Base-by-base conservation (phyloP, 441 rosid species). In the Omphalea diandra region DNA sequence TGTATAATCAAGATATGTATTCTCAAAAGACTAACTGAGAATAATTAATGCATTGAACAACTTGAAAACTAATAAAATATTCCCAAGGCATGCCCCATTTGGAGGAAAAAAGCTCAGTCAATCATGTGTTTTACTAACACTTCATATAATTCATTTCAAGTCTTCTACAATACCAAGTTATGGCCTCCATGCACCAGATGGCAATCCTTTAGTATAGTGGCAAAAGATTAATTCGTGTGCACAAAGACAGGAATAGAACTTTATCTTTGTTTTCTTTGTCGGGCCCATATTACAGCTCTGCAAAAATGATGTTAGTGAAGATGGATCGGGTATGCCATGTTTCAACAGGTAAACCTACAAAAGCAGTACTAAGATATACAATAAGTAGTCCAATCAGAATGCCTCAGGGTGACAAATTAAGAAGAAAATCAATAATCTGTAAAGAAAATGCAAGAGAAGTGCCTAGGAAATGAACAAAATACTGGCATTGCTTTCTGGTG, bases 291-390 rank as follows among this genome's bases (percentile, higher is more conserved):
- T 82, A 61, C 86, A 77, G 79, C 80, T 80, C 50, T 76, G 87
- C 17, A 78, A 65, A 69, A 80, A 59, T 35, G 81, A 62, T 41
- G 77, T 61, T 35, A 83, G 71, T 29, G 80, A 84, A 82, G 91
- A 91, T 44, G 93, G 97, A 82, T 91, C 95, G 31, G 97, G 88
- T 71, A 91, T 86, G 67, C 87, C 86, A 79, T 89, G 93, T 72
- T 91, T 91, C 84, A 91, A 74, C 80, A 89, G 78, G 84, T 87
- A 95, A 65, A 91, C 95, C 97, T 91, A 86, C 73, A 78, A 54
- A 27, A 43, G 65, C 67, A 61, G 63, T 4, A 33, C n/a, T 38
- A 24, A 56, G 44, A 44, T 31, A 69, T 40, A 35, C 20, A 3
- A n/a, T 65, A 15, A 20, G 31, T 10, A 1, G n/a, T 24, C 24